Percentiles rank a stretch among this genome's conserved stretches.
Conservation (phyloP, 768 basidiomycete genomes). For the Podaxis pistillaris region DNA sequence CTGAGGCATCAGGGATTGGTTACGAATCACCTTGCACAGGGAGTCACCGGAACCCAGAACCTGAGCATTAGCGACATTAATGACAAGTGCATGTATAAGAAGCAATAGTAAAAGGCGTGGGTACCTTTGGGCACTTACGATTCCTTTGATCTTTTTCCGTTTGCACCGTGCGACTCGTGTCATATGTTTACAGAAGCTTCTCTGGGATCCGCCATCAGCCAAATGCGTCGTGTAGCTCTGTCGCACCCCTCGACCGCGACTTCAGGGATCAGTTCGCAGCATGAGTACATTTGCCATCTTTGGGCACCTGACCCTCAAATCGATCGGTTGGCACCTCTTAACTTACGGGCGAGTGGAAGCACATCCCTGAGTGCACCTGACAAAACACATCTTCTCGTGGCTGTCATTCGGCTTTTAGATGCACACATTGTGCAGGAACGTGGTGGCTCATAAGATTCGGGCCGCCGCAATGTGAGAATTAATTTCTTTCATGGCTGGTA, state of each 20-base stretch:
- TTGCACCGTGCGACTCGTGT: background rate
- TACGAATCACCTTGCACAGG: background rate
- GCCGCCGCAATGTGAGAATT: no score
- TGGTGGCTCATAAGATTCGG: no score
- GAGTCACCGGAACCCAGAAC: background rate
- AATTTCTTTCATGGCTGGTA: no score
- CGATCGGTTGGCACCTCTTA: background rate
- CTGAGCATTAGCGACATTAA: background rate
- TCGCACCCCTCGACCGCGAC: no score
- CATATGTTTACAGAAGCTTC: background rate
- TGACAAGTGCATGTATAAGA: background rate
- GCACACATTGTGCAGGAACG: background rate
- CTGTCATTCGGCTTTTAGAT: background rate
- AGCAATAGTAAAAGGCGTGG: background rate
- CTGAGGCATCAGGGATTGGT: conserved; percentile 9
- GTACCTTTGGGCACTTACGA: background rate
- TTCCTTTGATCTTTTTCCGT: background rate
- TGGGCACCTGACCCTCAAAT: background rate
- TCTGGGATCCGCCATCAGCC: no score
- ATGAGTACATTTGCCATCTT: background rate
- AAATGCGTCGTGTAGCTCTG: no score
- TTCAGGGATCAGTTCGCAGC: background rate
- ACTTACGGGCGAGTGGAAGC: background rate
- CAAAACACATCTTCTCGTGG: background rate
- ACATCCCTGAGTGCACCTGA: background rate